Conservation (phyloP, 768 basidiomycete species). For the Obba rivulosa region DNA sequence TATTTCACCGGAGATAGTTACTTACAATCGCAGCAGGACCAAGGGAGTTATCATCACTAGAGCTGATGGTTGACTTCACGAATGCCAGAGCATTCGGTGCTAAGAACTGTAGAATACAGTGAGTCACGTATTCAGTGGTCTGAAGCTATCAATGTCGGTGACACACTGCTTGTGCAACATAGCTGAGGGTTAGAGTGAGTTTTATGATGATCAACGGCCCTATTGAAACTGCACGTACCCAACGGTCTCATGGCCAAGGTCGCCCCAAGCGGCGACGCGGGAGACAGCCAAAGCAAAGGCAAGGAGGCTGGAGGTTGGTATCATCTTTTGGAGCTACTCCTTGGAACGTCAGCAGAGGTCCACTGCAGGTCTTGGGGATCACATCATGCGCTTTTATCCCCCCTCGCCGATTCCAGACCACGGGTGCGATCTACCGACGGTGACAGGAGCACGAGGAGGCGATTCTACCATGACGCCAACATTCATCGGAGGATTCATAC, state of each 20-base stretch:
- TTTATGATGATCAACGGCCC: not conserved
- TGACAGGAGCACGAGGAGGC: too few species aligned
- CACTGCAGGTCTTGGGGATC: too few species aligned
- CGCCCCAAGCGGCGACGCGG: conserved; percentile 17
- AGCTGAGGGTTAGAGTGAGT: not conserved
- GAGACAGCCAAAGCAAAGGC: not conserved
- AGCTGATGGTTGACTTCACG: conserved; percentile 39
- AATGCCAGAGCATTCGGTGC: conserved; percentile 42
- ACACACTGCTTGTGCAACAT: conserved; percentile 11
- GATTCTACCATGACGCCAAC: too few species aligned
- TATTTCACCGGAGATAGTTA: not conserved
- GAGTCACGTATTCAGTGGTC: not conserved
- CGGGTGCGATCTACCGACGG: too few species aligned
- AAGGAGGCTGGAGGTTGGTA: not conserved
- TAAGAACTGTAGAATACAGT: conserved; percentile 33
- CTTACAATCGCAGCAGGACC: conserved; percentile 44
- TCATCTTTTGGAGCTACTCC: too few species aligned
- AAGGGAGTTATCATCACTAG: conserved; percentile 39
- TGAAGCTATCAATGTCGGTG: not conserved
- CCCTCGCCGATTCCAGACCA: too few species aligned
- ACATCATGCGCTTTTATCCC: too few species aligned
- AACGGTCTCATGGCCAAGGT: conserved; percentile 20
- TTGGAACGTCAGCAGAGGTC: too few species aligned
- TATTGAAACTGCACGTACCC: conserved; percentile 12
- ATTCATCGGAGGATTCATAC: too few species aligned